These are phyloP conservation scores for Aspergillus texensis DNA, from an alignment of 2,329 filamentous ascomycete genomes.

Conservation along the genomic window DNA sequence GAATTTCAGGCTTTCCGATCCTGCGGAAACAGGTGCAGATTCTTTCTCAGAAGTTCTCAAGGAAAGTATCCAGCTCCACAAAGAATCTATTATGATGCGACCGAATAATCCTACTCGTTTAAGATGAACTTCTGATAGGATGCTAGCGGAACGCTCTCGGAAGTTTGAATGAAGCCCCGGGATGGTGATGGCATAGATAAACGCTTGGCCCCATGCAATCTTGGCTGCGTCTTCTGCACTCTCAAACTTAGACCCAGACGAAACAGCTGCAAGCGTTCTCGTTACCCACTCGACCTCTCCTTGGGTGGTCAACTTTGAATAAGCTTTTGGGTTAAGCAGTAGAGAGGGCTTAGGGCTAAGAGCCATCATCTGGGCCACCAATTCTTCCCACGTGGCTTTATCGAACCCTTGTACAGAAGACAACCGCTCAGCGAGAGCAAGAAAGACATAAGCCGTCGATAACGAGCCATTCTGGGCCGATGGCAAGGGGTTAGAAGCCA, in stretches of 20 bases:
- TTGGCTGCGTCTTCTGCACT: constrained; percentile 52
- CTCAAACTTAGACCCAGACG: constrained; percentile 56
- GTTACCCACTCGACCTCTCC: constrained; percentile 80
- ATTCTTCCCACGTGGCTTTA: constrained; percentile 50
- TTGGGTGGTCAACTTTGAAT: constrained; percentile 72
- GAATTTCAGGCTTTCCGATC: constrained; percentile 61
- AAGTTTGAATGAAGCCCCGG: constrained; percentile 62
- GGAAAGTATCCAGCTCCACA: constrained; percentile 78
- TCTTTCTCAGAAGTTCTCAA: constrained; percentile 77
- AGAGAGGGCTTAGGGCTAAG: constrained; percentile 84
- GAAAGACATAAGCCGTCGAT: constrained; percentile 74
- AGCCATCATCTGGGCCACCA: constrained; percentile 67
- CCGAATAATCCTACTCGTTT: constrained; percentile 61
- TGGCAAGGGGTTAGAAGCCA: constrained; percentile 73
- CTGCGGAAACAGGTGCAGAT: constrained; percentile 66
- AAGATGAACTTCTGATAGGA: constrained; percentile 68
- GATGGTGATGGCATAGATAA: constrained; percentile 76
- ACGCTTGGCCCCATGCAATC: constrained; percentile 78
- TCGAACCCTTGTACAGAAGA: constrained; percentile 58
- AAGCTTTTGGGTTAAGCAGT: constrained; percentile 80
- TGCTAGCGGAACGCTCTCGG: constrained; percentile 63
- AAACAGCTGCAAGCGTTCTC: constrained; percentile 67
- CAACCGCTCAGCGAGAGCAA: constrained; percentile 61
- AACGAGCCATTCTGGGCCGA: constrained; percentile 83
- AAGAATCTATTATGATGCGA: constrained; percentile 65